Evolutionary conservation across 192 early-diverging fungal genomes (phyloP).

Genomic region (Podila epicladia): DNA sequence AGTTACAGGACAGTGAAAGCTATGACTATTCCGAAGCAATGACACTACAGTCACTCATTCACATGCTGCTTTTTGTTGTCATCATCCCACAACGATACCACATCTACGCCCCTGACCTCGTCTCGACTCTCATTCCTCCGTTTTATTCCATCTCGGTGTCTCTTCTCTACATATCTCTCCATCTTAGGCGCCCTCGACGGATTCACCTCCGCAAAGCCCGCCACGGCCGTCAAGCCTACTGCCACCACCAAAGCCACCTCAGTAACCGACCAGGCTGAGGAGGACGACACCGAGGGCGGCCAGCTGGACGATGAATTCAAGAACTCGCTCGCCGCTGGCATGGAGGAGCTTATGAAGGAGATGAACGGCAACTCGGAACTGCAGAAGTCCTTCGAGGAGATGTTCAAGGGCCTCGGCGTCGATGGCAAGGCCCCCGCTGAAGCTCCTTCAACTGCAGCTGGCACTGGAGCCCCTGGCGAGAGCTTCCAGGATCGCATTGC

Average conservation of each 20-base stretch:
- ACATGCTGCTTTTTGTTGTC: not conserved
- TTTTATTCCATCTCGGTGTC: not conserved
- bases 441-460: slow-evolving; percentile 10
- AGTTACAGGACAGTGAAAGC: too few relatives aligned
- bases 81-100: not conserved
- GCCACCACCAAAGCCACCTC: slow-evolving; percentile 15
- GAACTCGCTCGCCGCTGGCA: slow-evolving; percentile 77
- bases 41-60: too few relatives aligned
- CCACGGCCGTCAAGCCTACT: slow-evolving; percentile 11
- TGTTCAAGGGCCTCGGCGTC: slow-evolving; percentile 58
- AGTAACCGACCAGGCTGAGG: slow-evolving; percentile 23
- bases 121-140: not conserved
- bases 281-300: slow-evolving; percentile 25
- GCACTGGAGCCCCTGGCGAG: slow-evolving; percentile 1
- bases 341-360: slow-evolving; percentile 82
- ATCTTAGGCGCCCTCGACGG: slow-evolving; percentile 78
- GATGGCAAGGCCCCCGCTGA: slow-evolving; percentile 22
- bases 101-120: not conserved
- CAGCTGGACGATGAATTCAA: slow-evolving; percentile 77
- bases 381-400: slow-evolving; percentile 63
- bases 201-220: slow-evolving; percentile 63
- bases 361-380: slow-evolving; percentile 65
- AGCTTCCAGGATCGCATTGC: slow-evolving; percentile 91
- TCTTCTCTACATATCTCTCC: not conserved
- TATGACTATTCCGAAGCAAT: too few relatives aligned